A percentile compares a stretch with the other conserved stretches of the same genome.
Evolutionary conservation across 2,329 filamentous ascomycete genomes (phyloP).

Genomic region (Epichloe coenophiala): DNA sequence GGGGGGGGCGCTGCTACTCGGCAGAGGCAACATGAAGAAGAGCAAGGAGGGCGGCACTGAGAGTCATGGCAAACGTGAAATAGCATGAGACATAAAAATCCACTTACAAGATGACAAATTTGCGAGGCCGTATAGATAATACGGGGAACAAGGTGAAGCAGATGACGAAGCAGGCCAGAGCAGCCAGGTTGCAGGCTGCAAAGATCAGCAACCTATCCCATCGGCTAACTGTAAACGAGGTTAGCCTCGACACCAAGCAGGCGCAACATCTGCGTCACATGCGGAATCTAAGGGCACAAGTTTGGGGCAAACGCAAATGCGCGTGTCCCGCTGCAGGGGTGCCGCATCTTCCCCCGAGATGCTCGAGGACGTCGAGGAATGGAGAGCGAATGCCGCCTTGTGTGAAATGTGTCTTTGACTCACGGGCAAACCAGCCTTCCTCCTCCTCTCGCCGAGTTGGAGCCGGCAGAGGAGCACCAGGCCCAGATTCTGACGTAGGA

Average conservation of each 20-base stretch:
- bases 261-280: slow-evolving; percentile 30
- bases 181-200: slow-evolving; percentile 76
- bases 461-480: slow-evolving; percentile 76
- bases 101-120: slow-evolving; percentile 95
- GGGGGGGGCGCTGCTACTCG: too few species aligned
- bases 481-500: slow-evolving; percentile 60
- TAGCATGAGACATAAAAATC: slow-evolving; percentile 9
- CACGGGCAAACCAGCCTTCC: slow-evolving; percentile 89
- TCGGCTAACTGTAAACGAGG: slow-evolving; percentile 61
- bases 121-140: slow-evolving; percentile 67
- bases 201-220: slow-evolving; percentile 96
- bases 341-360: slow-evolving; percentile 12
- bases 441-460: slow-evolving; percentile 81
- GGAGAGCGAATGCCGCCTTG: not conserved
- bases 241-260: slow-evolving; percentile 26
- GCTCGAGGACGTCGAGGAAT: slow-evolving; percentile 10
- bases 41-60: not conserved
- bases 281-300: slow-evolving; percentile 21
- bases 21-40: not conserved
- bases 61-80: slow-evolving; percentile 4
- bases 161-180: slow-evolving; percentile 82
- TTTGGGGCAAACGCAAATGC: slow-evolving; percentile 20
- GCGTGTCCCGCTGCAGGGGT: slow-evolving; percentile 34
- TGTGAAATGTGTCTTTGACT: slow-evolving; percentile 33
- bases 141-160: slow-evolving; percentile 85